Percentiles rank a stretch among this genome's conserved stretches.
These are phyloP conservation scores for Verticillium nubilum DNA, from an alignment of 2,329 filamentous ascomycete genomes.

Conservation along the genomic window DNA sequence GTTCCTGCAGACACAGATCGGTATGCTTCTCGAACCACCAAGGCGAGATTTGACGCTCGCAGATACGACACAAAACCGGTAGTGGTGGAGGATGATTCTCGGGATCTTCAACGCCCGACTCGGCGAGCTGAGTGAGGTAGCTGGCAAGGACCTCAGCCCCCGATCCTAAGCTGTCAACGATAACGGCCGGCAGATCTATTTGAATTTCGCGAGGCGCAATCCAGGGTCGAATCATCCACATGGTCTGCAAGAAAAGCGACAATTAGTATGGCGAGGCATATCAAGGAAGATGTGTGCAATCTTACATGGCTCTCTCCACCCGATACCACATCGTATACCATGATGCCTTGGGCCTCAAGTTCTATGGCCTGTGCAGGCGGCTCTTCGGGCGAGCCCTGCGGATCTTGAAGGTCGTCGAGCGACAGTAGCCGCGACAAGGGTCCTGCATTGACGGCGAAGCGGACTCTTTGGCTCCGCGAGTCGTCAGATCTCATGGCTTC, in stretches of 20 bases:
- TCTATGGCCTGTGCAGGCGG: slow-evolving; percentile 54
- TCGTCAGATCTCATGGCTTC: slow-evolving; percentile 91
- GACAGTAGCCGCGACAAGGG: slow-evolving; percentile 60
- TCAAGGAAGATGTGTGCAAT: slow-evolving; percentile 14
- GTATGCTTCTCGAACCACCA: slow-evolving; percentile 99
- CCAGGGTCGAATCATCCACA: slow-evolving; percentile 99
- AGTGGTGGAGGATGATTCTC: slow-evolving; percentile 72
- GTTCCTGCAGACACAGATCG: slow-evolving; percentile 91
- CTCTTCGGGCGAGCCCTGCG: slow-evolving; percentile 21
- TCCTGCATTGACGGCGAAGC: slow-evolving; percentile 69
- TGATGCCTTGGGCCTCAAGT: slow-evolving; percentile 94
- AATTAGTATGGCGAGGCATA: not conserved
- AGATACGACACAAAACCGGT: slow-evolving; percentile 91
- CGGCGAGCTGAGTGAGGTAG: slow-evolving; percentile 84
- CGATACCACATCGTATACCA: slow-evolving; percentile 88
- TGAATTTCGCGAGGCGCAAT: slow-evolving; percentile 86
- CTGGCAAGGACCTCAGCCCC: slow-evolving; percentile 92
- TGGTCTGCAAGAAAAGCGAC: slow-evolving; percentile 55
- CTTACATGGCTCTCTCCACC: slow-evolving; percentile 87
- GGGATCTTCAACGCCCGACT: slow-evolving; percentile 71
- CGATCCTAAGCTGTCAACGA: slow-evolving; percentile 90
- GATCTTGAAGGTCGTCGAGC: slow-evolving; percentile 32
- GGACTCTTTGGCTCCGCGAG: slow-evolving; percentile 83
- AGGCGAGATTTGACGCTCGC: slow-evolving; percentile 91
- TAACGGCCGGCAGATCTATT: slow-evolving; percentile 82